Percentiles rank a stretch among this genome's conserved stretches.
Evolutionary conservation across 1,284 basidiomycete genomes (phyloP).

Genomic region (Anthracocystis walkeri): DNA sequence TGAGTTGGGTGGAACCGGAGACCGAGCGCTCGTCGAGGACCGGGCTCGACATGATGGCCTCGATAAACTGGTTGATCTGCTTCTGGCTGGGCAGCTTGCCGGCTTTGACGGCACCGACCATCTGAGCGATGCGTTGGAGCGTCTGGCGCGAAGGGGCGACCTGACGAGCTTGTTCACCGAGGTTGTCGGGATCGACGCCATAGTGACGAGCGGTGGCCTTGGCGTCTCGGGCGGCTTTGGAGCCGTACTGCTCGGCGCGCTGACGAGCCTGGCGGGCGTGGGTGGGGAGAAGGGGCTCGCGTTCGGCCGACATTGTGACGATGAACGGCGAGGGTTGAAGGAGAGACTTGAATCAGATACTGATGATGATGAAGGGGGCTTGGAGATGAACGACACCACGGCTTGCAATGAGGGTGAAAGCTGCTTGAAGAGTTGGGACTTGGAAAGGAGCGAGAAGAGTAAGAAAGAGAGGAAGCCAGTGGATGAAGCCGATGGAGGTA

Average conservation of each 20-base stretch:
- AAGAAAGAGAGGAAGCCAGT: too few relatives aligned
- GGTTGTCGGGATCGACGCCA: conserved; percentile 49
- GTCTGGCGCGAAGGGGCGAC: conserved; percentile 47
- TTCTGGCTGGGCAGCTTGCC: conserved; percentile 55
- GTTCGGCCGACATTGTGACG: conserved; percentile 43
- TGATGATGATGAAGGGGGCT: not conserved
- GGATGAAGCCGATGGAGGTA: too few relatives aligned
- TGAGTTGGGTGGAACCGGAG: conserved; percentile 48
- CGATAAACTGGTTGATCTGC: conserved; percentile 51
- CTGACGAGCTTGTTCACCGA: conserved; percentile 28
- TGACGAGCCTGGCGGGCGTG: conserved; percentile 31
- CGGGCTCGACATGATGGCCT: conserved; percentile 48
- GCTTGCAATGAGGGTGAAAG: too few relatives aligned
- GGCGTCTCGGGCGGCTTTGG: conserved; percentile 36
- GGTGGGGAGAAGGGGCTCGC: conserved; percentile 51
- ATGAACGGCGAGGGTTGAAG: not conserved
- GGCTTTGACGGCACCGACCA: conserved; percentile 52
- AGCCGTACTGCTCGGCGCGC: conserved; percentile 32
- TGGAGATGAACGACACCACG: not conserved
- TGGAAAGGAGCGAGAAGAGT: too few relatives aligned
- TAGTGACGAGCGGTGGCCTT: conserved; percentile 43
- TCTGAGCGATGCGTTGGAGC: conserved; percentile 45
- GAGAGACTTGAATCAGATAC: not conserved
- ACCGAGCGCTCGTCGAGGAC: conserved; percentile 53
- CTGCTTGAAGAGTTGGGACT: too few relatives aligned